Evolutionary conservation across 2,329 filamentous ascomycete genomes (phyloP).

Genomic region (Trichoderma sp.): DNA sequence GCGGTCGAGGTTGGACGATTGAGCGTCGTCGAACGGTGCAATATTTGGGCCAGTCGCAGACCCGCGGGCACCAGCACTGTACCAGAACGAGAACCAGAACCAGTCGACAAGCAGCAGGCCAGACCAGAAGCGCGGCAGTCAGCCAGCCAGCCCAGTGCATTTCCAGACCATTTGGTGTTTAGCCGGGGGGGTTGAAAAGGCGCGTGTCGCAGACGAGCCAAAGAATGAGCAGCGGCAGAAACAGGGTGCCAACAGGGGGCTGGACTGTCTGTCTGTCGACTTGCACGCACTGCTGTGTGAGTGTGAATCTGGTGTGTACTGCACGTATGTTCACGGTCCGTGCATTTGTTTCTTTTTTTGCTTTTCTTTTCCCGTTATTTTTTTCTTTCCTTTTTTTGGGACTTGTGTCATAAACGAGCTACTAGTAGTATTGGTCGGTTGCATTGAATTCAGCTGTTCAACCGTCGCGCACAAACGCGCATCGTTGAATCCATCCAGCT

Average conservation of each 20-base stretch:
- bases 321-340: not conserved
- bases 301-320: not conserved
- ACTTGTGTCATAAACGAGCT: not conserved
- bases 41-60: not conserved
- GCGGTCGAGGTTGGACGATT: not conserved
- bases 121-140: not conserved
- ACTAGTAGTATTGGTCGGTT: not conserved
- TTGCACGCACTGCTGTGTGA: not conserved
- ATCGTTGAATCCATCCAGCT: not conserved
- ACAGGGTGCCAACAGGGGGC: slow-evolving; percentile 16
- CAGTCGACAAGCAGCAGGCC: not conserved
- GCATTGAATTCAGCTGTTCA: not conserved
- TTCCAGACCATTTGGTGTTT: not conserved
- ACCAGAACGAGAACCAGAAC: not conserved
- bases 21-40: not conserved
- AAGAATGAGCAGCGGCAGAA: slow-evolving; percentile 21
- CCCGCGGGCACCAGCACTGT: not conserved
- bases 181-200: not conserved
- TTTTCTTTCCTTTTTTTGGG: too few species aligned
- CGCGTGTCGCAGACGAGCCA: slow-evolving; percentile 23
- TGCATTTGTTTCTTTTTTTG: not conserved
- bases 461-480: not conserved
- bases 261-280: not conserved
- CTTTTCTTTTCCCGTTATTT: not conserved
- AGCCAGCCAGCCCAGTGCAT: slow-evolving; percentile 10